These are phyloP conservation scores for Bipolaris zeicola DNA, from an alignment of 2,329 filamentous ascomycete species.

Conservation along the genomic window DNA sequence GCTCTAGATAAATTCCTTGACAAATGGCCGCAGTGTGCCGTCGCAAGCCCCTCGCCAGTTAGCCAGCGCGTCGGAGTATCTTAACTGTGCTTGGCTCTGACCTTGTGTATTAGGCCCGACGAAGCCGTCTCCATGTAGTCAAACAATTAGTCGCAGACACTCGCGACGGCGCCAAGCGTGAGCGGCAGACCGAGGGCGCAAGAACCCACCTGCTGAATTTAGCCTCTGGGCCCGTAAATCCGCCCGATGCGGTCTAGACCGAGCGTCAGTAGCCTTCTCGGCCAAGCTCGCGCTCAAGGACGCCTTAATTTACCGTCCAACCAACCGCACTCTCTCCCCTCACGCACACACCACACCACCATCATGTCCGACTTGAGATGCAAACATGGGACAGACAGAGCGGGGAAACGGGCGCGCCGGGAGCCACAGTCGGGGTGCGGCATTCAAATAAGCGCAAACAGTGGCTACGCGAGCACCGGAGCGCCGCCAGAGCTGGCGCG, in stretches of 20 bases:
- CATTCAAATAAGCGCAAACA: background rate
- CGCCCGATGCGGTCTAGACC: background rate
- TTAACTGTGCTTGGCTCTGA: too few species aligned
- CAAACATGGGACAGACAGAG: background rate
- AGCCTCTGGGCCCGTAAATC: background rate
- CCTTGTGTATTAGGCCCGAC: background rate
- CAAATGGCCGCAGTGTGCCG: too few species aligned
- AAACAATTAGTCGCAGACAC: background rate
- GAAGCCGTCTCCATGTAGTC: background rate
- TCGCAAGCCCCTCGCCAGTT: too few species aligned
- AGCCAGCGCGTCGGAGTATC: too few species aligned
- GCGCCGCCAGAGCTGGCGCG: background rate
- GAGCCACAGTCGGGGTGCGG: background rate
- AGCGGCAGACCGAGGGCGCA: background rate
- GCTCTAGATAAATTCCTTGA: too few species aligned
- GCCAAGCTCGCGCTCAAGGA: background rate
- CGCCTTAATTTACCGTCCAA: background rate
- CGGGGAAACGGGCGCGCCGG: background rate
- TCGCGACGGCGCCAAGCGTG: background rate
- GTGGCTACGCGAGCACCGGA: background rate
- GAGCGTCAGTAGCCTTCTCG: background rate
- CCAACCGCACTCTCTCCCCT: background rate
- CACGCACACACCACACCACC: background rate
- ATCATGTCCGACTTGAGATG: background rate
- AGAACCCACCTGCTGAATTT: constrained; percentile 1